Conservation (phyloP, 306 rosid genomes). For the Macrotyloma uniflorum region DNA sequence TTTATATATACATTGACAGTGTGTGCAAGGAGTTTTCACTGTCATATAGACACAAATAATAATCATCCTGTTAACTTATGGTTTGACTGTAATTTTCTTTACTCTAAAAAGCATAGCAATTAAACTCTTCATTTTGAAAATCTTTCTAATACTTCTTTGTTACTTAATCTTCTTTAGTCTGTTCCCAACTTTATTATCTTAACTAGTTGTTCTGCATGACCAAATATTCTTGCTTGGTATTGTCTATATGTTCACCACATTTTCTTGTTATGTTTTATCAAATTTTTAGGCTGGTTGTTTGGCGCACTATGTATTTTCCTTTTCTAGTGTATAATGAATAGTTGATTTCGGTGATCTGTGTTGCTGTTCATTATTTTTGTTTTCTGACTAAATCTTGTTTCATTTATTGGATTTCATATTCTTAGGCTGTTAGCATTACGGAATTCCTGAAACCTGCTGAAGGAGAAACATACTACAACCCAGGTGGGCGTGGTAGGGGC, state of each 20-base stretch:
- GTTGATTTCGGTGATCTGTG: neutral
- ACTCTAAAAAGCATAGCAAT: too few relatives aligned
- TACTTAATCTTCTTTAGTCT: too few relatives aligned
- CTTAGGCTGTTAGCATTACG: slow-evolving; percentile 77
- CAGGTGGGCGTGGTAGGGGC: slow-evolving; percentile 85
- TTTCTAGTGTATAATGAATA: neutral
- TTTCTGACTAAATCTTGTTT: neutral
- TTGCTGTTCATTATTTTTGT: neutral
- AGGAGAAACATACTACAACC: slow-evolving; percentile 61
- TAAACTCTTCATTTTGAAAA: too few relatives aligned
- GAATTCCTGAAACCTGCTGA: slow-evolving; percentile 95
- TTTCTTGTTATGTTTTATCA: neutral
- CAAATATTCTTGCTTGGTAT: neutral
- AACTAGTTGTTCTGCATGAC: neutral
- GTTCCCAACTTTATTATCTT: too few relatives aligned
- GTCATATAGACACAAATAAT: too few relatives aligned
- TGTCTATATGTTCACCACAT: neutral
- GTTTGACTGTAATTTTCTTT: too few relatives aligned
- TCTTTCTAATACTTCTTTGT: too few relatives aligned
- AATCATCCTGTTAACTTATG: too few relatives aligned
- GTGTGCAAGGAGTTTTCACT: too few relatives aligned
- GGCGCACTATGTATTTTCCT: too few relatives aligned
- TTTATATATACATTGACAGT: too few relatives aligned
- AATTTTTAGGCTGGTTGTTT: neutral
- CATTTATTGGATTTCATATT: neutral